Conservation (phyloP, 805 yeast genomes). For the Zygoascus flipseniorum region DNA sequence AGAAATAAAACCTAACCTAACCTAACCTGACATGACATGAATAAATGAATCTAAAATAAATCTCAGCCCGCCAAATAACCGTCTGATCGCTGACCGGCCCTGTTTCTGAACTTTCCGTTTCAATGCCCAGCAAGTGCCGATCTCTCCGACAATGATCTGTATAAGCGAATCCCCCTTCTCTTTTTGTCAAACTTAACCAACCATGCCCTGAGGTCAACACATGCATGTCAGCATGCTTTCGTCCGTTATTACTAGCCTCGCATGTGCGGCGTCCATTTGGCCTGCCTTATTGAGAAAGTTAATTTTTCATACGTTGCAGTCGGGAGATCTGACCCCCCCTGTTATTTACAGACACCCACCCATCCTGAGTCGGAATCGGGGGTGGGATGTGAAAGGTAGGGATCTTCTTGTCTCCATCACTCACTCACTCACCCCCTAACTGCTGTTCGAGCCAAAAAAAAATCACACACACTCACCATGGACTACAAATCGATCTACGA, state of each 20-base stretch:
- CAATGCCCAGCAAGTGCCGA: background rate
- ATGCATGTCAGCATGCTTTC: too few relatives aligned
- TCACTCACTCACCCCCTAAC: background rate
- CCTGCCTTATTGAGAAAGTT: background rate
- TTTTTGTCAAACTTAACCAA: too few relatives aligned
- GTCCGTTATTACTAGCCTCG: too few relatives aligned
- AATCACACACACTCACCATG: conserved; percentile 5
- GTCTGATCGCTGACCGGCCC: too few relatives aligned
- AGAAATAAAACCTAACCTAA: too few relatives aligned
- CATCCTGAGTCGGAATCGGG: background rate
- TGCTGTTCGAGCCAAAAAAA: background rate
- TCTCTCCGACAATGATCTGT: background rate
- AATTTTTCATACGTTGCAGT: background rate
- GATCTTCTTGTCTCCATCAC: background rate
- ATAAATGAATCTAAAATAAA: too few relatives aligned
- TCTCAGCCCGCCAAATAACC: too few relatives aligned
- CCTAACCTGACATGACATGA: too few relatives aligned
- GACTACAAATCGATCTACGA: conserved; percentile 13
- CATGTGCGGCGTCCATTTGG: background rate
- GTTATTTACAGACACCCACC: background rate
- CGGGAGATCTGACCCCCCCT: background rate
- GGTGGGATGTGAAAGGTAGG: background rate
- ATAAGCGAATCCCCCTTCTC: background rate
- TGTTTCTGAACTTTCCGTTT: background rate
- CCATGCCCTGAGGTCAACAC: too few relatives aligned